A percentile compares a stretch with the other conserved stretches of the same genome.
Evolutionary conservation across 495 filamentous ascomycete species (phyloP).

Genomic region (Aspergillus sparsus): DNA sequence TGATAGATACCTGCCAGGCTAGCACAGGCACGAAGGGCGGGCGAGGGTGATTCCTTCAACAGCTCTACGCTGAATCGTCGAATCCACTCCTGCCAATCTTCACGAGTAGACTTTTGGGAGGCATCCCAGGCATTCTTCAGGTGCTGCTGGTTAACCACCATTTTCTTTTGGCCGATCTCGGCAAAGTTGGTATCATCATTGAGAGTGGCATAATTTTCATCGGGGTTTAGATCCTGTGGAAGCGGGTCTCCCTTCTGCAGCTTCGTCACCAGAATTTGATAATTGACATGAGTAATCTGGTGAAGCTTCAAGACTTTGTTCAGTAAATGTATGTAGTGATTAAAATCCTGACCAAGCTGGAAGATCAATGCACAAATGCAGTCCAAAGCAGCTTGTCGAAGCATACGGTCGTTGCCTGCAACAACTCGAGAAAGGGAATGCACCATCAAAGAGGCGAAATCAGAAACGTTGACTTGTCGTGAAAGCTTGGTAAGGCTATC

Average conservation of each 20-base stretch:
- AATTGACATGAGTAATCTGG: slow-evolving; percentile 80
- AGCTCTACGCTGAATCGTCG: slow-evolving; percentile 93
- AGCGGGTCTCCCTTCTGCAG: slow-evolving; percentile 90
- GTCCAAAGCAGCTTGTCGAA: slow-evolving; percentile 87
- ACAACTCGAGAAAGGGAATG: slow-evolving; percentile 85
- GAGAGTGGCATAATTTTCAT: slow-evolving; percentile 77
- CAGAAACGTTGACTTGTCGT: slow-evolving; percentile 94
- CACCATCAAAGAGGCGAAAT: slow-evolving; percentile 92
- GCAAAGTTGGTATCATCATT: slow-evolving; percentile 74
- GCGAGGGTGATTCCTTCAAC: slow-evolving; percentile 92
- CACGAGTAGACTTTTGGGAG: slow-evolving; percentile 87
- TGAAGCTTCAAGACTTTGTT: slow-evolving; percentile 70
- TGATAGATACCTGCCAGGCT: slow-evolving; percentile 87
- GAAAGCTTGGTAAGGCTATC: slow-evolving; percentile 95
- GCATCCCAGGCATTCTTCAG: slow-evolving; percentile 98
- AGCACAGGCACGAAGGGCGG: slow-evolving; percentile 89
- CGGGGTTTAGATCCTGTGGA: slow-evolving; percentile 89
- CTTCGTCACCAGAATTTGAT: slow-evolving; percentile 86
- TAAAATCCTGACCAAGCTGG: slow-evolving; percentile 91
- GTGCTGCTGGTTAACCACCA: slow-evolving; percentile 95
- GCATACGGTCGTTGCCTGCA: slow-evolving; percentile 62
- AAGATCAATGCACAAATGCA: slow-evolving; percentile 94
- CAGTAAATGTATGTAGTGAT: slow-evolving; percentile 87
- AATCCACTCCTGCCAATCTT: slow-evolving; percentile 99
- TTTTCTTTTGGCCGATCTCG: slow-evolving; percentile 87